phyloP scores from a whole-genome alignment of 2,329 filamentous ascomycete genomes.

The Thelonectria blattea region DNA sequence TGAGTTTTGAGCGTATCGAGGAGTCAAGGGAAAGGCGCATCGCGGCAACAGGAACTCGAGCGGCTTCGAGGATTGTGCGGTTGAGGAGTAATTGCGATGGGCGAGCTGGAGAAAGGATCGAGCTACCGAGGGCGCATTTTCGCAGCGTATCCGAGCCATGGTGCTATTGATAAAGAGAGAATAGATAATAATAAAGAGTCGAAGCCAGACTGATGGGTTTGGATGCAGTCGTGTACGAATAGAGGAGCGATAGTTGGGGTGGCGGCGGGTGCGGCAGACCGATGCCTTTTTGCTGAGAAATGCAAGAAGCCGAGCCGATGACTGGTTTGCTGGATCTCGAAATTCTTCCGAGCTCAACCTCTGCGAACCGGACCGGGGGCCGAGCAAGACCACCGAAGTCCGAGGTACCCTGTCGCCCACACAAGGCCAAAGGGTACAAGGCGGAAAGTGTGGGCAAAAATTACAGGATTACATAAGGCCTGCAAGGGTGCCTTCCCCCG shows the following conservation, averaged over 20 bases:
- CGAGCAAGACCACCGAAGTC: conserved; percentile 25
- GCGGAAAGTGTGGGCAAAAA: conserved; percentile 20
- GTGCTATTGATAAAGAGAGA: conserved; percentile 3
- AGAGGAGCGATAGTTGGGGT: conserved; percentile 18
- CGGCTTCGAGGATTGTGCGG: conserved; percentile 35
- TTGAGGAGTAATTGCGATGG: conserved; percentile 42
- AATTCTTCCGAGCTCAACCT: conserved; percentile 27
- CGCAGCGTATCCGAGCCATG: conserved; percentile 48
- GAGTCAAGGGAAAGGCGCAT: conserved; percentile 25
- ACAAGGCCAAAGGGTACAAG: conserved; percentile 22
- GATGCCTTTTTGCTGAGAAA: conserved; percentile 37
- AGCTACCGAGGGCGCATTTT: conserved; percentile 47
- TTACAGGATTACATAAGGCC: conserved; percentile 19
- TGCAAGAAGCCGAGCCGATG: conserved; percentile 30
- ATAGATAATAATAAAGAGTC: background rate
- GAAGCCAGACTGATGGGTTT: background rate
- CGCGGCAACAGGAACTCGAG: conserved; percentile 51
- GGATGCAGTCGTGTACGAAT: background rate
- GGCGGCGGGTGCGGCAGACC: conserved; percentile 28
- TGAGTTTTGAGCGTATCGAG: conserved; percentile 6
- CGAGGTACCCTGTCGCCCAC: conserved; percentile 11
- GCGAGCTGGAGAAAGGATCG: conserved; percentile 51
- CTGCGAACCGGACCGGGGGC: conserved; percentile 18
- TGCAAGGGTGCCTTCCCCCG: background rate
- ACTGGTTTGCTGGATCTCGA: conserved; percentile 30